Percentiles rank a stretch among this genome's conserved stretches.
phyloP scores from a whole-genome alignment of 164 flowering plant genomes.

The Piper betle region DNA sequence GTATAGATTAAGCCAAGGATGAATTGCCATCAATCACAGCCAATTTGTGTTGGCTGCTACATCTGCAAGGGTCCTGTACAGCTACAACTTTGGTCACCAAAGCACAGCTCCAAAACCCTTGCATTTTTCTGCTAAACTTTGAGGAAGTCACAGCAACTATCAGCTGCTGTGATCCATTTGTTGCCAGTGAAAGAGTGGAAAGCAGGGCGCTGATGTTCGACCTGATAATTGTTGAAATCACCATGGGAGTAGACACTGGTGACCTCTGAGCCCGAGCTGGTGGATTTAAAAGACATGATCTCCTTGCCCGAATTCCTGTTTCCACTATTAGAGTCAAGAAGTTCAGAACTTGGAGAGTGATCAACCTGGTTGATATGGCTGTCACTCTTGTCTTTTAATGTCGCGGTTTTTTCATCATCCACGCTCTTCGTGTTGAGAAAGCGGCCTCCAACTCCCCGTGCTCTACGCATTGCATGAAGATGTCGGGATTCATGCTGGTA shows the following conservation, averaged over 20 bases:
- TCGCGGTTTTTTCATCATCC: slow-evolving; percentile 14
- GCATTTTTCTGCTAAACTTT: slow-evolving; percentile 22
- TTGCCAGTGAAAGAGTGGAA: slow-evolving; percentile 24
- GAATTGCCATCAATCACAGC: slow-evolving; percentile 56
- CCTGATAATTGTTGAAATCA: slow-evolving; percentile 21
- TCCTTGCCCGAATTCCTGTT: slow-evolving; percentile 37
- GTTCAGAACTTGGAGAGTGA: slow-evolving; percentile 52
- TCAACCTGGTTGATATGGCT: slow-evolving; percentile 13
- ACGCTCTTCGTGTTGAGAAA: slow-evolving; percentile 53
- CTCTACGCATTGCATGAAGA: slow-evolving; percentile 83
- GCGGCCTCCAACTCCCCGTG: slow-evolving; percentile 85
- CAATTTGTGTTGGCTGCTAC: slow-evolving; percentile 34
- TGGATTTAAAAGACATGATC: slow-evolving; percentile 18
- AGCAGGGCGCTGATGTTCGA: slow-evolving; percentile 24
- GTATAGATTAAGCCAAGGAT: slow-evolving; percentile 65
- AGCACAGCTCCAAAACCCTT: slow-evolving; percentile 13
- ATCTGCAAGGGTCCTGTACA: slow-evolving; percentile 16
- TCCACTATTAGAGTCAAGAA: slow-evolving; percentile 40
- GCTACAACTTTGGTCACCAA: slow-evolving; percentile 1
- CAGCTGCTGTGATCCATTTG: no score
- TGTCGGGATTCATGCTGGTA: slow-evolving; percentile 85
- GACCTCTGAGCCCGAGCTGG: slow-evolving; percentile 44
- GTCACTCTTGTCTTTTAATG: slow-evolving; percentile 7
- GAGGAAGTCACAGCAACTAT: slow-evolving; percentile 41
- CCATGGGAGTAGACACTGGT: slow-evolving; percentile 44